These are phyloP conservation scores for Ramaria sp. DNA, from an alignment of 768 basidiomycete genomes.

Conservation along the genomic window DNA sequence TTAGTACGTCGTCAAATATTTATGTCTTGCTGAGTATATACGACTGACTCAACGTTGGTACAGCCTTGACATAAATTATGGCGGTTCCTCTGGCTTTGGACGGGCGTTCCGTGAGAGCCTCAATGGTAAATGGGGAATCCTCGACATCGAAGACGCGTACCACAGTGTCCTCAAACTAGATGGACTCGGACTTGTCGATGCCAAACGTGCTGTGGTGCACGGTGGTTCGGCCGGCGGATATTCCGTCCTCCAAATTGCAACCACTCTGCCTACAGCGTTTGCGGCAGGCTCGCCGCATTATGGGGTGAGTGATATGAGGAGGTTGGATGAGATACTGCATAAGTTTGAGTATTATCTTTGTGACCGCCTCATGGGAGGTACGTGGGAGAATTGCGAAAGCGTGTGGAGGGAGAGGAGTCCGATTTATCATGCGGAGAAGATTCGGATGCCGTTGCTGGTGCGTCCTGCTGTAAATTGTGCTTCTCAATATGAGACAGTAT, in stretches of 20 bases:
- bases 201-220: slow-evolving; percentile 50
- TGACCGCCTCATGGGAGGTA: slow-evolving; percentile 52
- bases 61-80: slow-evolving; percentile 67
- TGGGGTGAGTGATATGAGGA: slow-evolving; percentile 54
- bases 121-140: slow-evolving; percentile 56
- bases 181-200: slow-evolving; percentile 39
- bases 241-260: slow-evolving; percentile 39
- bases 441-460: slow-evolving; percentile 53
- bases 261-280: slow-evolving; percentile 34
- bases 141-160: slow-evolving; percentile 61
- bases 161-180: slow-evolving; percentile 40
- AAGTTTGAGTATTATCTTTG: slow-evolving; percentile 56
- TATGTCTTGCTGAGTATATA: neutral
- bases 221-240: slow-evolving; percentile 69
- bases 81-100: slow-evolving; percentile 67
- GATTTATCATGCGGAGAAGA: slow-evolving; percentile 46
- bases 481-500: neutral
- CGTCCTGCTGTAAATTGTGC: slow-evolving; percentile 16
- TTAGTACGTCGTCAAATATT: slow-evolving; percentile 32
- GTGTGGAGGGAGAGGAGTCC: slow-evolving; percentile 55
- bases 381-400: slow-evolving; percentile 37
- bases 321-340: slow-evolving; percentile 52
- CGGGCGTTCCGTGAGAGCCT: slow-evolving; percentile 39
- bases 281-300: slow-evolving; percentile 53
- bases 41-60: slow-evolving; percentile 4